phyloP scores from a whole-genome alignment of 108 stramenopile genomes.

The Fragilaria crotonensis region DNA sequence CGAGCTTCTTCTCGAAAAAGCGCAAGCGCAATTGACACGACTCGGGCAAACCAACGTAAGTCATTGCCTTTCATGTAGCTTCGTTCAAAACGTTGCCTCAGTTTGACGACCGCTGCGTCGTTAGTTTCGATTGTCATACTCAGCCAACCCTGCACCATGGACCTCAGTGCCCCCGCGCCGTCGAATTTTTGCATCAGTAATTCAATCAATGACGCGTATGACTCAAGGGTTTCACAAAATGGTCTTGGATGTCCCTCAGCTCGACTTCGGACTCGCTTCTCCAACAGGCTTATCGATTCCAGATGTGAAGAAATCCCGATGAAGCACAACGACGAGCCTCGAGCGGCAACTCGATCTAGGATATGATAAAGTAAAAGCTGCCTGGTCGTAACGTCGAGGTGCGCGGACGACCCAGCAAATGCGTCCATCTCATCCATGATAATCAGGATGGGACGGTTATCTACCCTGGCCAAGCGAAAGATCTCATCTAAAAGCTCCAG shows the following conservation, averaged over 20 bases:
- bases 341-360: constrained; percentile 72
- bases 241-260: constrained; percentile 68
- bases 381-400: constrained; percentile 6
- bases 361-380: constrained; percentile 81
- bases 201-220: constrained; percentile 40
- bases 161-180: not conserved
- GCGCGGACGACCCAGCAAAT: constrained; percentile 24
- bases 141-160: not conserved
- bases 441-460: constrained; percentile 72
- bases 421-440: constrained; percentile 71
- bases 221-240: constrained; percentile 30
- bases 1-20: constrained; percentile 24
- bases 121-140: constrained; percentile 1
- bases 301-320: constrained; percentile 64
- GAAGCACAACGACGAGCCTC: constrained; percentile 49
- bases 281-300: constrained; percentile 31
- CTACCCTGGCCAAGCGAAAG: constrained; percentile 53
- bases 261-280: constrained; percentile 78
- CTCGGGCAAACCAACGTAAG: constrained; percentile 74
- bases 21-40: constrained; percentile 47
- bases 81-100: constrained; percentile 35
- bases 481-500: constrained; percentile 62
- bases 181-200: constrained; percentile 43
- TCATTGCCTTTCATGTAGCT: constrained; percentile 51
- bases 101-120: constrained; percentile 8